Percentiles rank a stretch among this genome's conserved stretches.
These are phyloP conservation scores for Hansenula lynferdii DNA, from an alignment of 1,139 yeast species.

Conservation along the genomic window DNA sequence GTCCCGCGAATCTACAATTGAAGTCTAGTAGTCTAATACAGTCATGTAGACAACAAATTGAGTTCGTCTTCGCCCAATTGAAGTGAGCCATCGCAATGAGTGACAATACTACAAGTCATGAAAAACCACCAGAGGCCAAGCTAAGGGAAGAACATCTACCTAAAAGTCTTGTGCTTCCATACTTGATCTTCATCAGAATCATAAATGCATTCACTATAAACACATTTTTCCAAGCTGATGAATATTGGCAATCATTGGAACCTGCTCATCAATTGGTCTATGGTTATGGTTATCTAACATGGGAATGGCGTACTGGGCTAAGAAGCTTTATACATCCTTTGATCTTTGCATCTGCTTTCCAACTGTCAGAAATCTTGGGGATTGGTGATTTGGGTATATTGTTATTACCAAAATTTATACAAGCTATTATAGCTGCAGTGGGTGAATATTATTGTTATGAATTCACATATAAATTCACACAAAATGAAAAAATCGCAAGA, in stretches of 20 bases:
- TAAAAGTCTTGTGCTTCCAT: constrained; percentile 12
- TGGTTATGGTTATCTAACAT: constrained; percentile 82
- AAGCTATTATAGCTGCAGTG: constrained; percentile 64
- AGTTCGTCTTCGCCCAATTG: no score
- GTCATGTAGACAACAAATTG: no score
- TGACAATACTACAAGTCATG: no score
- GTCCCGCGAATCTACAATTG: no score
- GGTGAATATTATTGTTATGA: constrained; percentile 62
- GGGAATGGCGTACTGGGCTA: constrained; percentile 87
- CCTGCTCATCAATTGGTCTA: constrained; percentile 78
- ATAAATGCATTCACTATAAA: constrained; percentile 56
- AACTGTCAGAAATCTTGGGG: constrained; percentile 17
- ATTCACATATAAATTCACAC: constrained; percentile 38
- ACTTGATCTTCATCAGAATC: constrained; percentile 38
- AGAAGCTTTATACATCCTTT: constrained; percentile 81
- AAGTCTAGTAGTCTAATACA: no score
- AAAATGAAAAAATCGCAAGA: constrained; percentile 37
- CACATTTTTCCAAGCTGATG: constrained; percentile 96
- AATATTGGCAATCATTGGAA: constrained; percentile 87
- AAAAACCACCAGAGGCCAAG: no score
- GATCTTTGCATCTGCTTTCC: constrained; percentile 36
- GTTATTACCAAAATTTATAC: constrained; percentile 57
- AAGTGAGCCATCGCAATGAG: no score
- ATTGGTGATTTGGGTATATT: constrained; percentile 33
- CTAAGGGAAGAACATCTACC: constrained; percentile 9